Percentiles rank a stretch among this genome's conserved stretches.
phyloP scores from a whole-genome alignment of 768 basidiomycete species.

The Russula abietina region DNA sequence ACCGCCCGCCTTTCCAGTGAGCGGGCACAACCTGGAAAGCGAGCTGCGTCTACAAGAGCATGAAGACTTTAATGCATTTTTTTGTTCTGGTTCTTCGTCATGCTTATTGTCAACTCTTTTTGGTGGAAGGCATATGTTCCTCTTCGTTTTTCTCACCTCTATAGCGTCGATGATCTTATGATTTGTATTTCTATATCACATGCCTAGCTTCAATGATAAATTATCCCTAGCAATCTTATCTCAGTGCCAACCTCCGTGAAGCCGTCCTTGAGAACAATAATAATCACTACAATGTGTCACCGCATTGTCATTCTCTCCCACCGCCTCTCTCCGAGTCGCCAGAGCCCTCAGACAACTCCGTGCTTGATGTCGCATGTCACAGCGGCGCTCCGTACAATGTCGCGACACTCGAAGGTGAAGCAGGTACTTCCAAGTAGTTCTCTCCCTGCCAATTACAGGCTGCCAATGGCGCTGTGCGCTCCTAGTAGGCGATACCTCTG shows the following conservation, averaged over 20 bases:
- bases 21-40: slow-evolving; percentile 5
- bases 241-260: not conserved
- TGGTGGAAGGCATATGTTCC: not conserved
- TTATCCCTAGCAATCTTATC: not conserved
- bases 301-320: too few species aligned
- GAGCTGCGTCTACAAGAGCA: slow-evolving; percentile 9
- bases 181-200: not conserved
- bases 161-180: not conserved
- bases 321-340: too few species aligned
- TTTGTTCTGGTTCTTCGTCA: not conserved
- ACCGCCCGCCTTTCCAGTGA: slow-evolving; percentile 21
- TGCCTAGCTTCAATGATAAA: slow-evolving; percentile 1
- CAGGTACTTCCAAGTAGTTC: too few species aligned
- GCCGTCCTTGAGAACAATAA: too few species aligned
- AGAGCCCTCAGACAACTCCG: too few species aligned
- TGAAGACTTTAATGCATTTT: slow-evolving; percentile 3
- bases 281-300: too few species aligned
- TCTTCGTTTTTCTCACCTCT: not conserved
- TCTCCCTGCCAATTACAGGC: too few species aligned
- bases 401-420: too few species aligned
- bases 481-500: too few species aligned
- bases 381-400: too few species aligned
- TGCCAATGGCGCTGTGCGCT: too few species aligned
- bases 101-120: not conserved
- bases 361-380: too few species aligned